phyloP scores from a whole-genome alignment of 352 stramenopile species.

The Halophytophthora polymorphica region DNA sequence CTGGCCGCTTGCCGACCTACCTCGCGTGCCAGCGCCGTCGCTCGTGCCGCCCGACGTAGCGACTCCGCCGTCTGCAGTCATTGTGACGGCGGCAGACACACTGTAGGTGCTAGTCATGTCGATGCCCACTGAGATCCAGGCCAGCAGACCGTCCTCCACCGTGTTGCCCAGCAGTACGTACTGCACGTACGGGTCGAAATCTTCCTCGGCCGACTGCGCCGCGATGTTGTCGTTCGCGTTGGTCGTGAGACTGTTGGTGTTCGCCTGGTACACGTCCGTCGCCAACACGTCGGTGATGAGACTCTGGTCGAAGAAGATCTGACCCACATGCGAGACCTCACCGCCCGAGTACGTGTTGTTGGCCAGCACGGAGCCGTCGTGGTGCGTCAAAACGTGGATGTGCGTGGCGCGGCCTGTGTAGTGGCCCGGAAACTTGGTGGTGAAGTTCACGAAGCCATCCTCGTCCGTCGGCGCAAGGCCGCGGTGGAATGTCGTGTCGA shows the following conservation, averaged over 20 bases:
- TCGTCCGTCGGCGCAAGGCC: conserved; percentile 1
- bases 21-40: background rate
- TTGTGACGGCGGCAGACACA: background rate
- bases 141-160: conserved; percentile 4
- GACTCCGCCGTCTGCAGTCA: background rate
- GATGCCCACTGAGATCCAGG: conserved; percentile 12
- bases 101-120: conserved; percentile 5
- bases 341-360: conserved; percentile 7
- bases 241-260: conserved; percentile 1
- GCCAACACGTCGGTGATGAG: conserved; percentile 2
- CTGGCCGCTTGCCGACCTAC: background rate
- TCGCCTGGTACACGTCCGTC: background rate
- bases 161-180: conserved; percentile 2
- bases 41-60: background rate
- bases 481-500: conserved; percentile 4
- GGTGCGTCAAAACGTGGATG: conserved; percentile 1
- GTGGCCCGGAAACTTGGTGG: conserved; percentile 7
- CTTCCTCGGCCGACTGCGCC: background rate
- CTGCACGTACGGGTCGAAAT: conserved; percentile 5
- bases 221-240: conserved; percentile 4
- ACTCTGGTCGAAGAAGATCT: conserved; percentile 9
- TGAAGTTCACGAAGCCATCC: conserved; percentile 4
- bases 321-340: conserved; percentile 1
- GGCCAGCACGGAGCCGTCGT: conserved; percentile 2
- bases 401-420: conserved; percentile 3